These are phyloP conservation scores for Cyclotella baltica DNA, from an alignment of 108 stramenopile species.

Conservation along the genomic window DNA sequence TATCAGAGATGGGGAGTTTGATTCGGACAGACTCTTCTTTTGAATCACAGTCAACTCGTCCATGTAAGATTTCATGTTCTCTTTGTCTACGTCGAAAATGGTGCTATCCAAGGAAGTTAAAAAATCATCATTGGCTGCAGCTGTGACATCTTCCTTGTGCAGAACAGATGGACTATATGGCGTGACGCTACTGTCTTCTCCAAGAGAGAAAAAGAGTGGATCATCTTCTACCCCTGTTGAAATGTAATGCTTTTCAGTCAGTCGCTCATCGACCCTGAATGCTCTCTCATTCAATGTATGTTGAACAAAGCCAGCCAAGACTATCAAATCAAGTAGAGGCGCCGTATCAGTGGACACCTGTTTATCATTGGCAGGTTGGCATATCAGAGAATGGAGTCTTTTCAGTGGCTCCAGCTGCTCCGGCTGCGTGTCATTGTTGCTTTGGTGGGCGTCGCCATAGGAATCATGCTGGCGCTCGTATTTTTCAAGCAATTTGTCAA, in stretches of 20 bases:
- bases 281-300: background rate
- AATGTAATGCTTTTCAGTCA: constrained; percentile 15
- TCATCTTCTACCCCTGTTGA: constrained; percentile 21
- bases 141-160: background rate
- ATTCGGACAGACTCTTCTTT: background rate
- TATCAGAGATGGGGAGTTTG: constrained; percentile 16
- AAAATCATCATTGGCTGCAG: background rate
- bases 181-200: background rate
- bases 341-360: background rate
- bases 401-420: background rate
- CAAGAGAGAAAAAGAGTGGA: constrained; percentile 13
- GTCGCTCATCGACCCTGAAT: background rate
- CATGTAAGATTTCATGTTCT: background rate
- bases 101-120: background rate
- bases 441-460: background rate
- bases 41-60: background rate
- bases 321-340: background rate
- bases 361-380: background rate
- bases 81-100: background rate
- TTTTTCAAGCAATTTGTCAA: constrained; percentile 15
- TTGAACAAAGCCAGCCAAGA: background rate
- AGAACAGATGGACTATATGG: background rate
- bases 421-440: background rate
- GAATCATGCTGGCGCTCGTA: background rate
- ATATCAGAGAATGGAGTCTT: background rate